These are phyloP conservation scores for Clavaria fumosa DNA, from an alignment of 768 basidiomycete species.

Conservation along the genomic window DNA sequence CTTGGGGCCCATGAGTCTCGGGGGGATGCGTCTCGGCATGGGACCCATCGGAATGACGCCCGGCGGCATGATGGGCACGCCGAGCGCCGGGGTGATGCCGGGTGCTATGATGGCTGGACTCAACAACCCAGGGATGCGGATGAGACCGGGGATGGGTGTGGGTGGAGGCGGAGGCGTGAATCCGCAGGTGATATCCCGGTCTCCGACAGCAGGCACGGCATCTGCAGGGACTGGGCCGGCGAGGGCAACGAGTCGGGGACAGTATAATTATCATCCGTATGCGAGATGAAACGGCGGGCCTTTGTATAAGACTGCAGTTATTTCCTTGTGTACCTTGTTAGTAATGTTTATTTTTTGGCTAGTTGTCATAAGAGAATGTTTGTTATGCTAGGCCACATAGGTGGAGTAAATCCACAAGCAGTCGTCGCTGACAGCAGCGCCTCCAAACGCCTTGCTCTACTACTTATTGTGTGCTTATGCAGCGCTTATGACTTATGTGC, in stretches of 20 bases:
- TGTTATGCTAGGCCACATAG: no score
- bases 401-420: no score
- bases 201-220: slow-evolving; percentile 33
- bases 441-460: no score
- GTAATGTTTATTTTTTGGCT: no score
- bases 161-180: slow-evolving; percentile 24
- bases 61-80: slow-evolving; percentile 21
- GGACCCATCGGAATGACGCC: slow-evolving; percentile 28
- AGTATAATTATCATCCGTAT: slow-evolving; percentile 76
- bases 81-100: slow-evolving; percentile 22
- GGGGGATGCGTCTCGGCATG: slow-evolving; percentile 15
- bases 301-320: no score
- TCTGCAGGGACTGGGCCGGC: slow-evolving; percentile 52
- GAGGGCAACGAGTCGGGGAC: slow-evolving; percentile 54
- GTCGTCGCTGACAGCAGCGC: no score
- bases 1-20: slow-evolving; percentile 19
- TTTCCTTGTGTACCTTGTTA: no score
- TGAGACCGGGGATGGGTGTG: slow-evolving; percentile 26
- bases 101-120: slow-evolving; percentile 25
- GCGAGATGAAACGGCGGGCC: slow-evolving; percentile 4
- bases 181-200: slow-evolving; percentile 30
- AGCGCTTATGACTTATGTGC: no score
- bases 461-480: no score
- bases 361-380: no score
- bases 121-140: slow-evolving; percentile 27